Percentiles rank a stretch among this genome's conserved stretches.
phyloP scores from a whole-genome alignment of 208 protist species.

The Porcisia hertigi region DNA sequence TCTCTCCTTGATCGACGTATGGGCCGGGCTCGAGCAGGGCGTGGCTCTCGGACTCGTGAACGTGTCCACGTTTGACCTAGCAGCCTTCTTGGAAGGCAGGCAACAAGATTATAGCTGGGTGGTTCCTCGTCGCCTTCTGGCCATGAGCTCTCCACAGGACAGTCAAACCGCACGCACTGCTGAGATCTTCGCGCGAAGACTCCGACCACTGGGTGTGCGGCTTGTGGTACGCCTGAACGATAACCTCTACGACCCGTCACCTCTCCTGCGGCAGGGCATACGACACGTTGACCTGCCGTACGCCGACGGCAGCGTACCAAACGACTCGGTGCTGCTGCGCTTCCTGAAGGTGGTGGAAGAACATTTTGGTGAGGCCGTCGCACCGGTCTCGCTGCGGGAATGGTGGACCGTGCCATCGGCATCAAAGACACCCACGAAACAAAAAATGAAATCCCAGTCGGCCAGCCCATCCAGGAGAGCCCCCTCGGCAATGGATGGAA shows the following conservation, averaged over 20 bases:
- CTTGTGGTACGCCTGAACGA: conserved; percentile 95
- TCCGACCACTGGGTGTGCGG: conserved; percentile 80
- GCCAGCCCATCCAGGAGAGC: conserved; percentile 1
- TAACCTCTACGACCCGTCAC: conserved; percentile 81
- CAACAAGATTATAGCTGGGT: conserved; percentile 95
- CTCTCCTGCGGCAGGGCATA: conserved; percentile 89
- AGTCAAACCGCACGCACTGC: conserved; percentile 28
- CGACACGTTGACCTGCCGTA: conserved; percentile 94
- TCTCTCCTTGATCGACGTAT: conserved; percentile 80
- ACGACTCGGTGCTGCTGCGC: conserved; percentile 73
- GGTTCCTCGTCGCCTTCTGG: conserved; percentile 92
- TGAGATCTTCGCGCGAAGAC: conserved; percentile 55
- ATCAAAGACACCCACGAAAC: background rate
- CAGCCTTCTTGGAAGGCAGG: conserved; percentile 88
- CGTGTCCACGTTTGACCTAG: conserved; percentile 86
- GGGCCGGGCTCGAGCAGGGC: conserved; percentile 75
- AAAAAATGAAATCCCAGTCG: background rate
- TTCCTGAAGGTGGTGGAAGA: conserved; percentile 91
- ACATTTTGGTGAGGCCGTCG: conserved; percentile 32
- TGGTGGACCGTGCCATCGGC: conserved; percentile 24
- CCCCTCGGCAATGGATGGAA: background rate
- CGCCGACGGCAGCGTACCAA: conserved; percentile 91
- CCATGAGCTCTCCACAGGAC: conserved; percentile 86
- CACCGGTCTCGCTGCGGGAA: conserved; percentile 19
- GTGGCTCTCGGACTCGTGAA: conserved; percentile 75